These are phyloP conservation scores for Zygoascus bituminiphila DNA, from an alignment of 805 yeast genomes.

Conservation along the genomic window DNA sequence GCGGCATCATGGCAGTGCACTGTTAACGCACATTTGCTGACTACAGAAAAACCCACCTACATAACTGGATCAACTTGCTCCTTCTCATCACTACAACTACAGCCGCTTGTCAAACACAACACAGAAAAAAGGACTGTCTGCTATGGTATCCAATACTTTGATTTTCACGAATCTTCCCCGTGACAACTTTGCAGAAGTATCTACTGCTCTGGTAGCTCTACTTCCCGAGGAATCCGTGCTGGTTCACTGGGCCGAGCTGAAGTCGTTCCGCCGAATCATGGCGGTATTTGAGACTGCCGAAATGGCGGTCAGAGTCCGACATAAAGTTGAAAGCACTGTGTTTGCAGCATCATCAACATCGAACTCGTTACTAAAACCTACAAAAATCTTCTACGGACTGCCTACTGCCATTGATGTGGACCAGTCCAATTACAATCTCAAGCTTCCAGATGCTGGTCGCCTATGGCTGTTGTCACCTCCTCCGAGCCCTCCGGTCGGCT, in stretches of 20 bases:
- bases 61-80: too few relatives aligned
- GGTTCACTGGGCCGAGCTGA: conserved; percentile 21
- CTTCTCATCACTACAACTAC: too few relatives aligned
- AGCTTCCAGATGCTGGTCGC: conserved; percentile 22
- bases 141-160: conserved; percentile 2
- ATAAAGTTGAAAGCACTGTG: neutral
- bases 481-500: conserved; percentile 23
- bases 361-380: neutral
- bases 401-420: neutral
- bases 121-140: neutral
- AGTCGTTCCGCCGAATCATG: conserved; percentile 18
- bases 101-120: too few relatives aligned
- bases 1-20: too few relatives aligned
- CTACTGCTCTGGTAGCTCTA: neutral
- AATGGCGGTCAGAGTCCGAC: conserved; percentile 12
- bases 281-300: conserved; percentile 17
- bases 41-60: too few relatives aligned
- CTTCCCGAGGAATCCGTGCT: neutral
- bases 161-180: neutral
- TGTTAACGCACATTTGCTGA: too few relatives aligned
- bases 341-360: conserved; percentile 2
- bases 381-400: neutral
- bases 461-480: conserved; percentile 25
- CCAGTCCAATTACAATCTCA: conserved; percentile 6
- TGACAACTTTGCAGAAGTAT: neutral